phyloP scores from a whole-genome alignment of 495 filamentous ascomycete genomes.

The Neurospora sp. region DNA sequence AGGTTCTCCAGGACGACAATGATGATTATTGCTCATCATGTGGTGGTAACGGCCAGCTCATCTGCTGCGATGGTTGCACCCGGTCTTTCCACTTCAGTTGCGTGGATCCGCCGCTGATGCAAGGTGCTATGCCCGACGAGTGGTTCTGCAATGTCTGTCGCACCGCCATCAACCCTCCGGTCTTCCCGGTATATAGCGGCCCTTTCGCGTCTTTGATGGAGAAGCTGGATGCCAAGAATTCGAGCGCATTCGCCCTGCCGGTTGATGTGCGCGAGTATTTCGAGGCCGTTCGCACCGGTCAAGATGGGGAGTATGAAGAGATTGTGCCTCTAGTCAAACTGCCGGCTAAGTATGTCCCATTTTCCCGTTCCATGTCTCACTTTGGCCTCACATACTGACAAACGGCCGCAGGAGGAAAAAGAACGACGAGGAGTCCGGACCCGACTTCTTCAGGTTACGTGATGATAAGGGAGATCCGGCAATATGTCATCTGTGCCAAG shows the following conservation, averaged over 20 bases:
- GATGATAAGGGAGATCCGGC: conserved; percentile 59
- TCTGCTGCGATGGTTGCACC: conserved; percentile 88
- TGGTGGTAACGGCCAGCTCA: conserved; percentile 64
- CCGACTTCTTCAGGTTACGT: conserved; percentile 54
- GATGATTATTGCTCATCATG: conserved; percentile 82
- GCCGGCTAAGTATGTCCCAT: conserved; percentile 18
- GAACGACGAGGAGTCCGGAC: conserved; percentile 46
- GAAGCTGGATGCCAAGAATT: conserved; percentile 51
- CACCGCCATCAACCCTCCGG: conserved; percentile 21
- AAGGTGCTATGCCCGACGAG: conserved; percentile 55
- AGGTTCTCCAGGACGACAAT: conserved; percentile 54
- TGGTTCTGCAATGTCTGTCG: conserved; percentile 80
- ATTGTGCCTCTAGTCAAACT: conserved; percentile 25
- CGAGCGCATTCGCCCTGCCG: conserved; percentile 66
- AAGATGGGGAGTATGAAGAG: conserved; percentile 74
- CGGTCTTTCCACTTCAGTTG: conserved; percentile 82
- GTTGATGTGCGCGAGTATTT: conserved; percentile 58
- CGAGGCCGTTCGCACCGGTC: conserved; percentile 58
- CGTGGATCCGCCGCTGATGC: conserved; percentile 64
- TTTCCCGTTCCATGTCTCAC: conserved; percentile 1
- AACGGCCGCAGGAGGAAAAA: conserved; percentile 38
- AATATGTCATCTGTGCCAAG: conserved; percentile 61
- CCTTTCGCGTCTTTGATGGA: conserved; percentile 50
- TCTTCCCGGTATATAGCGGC: conserved; percentile 28
- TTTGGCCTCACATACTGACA: conserved; percentile 17